A percentile compares a stretch with the other conserved stretches of the same genome.
phyloP scores from a whole-genome alignment of 192 early-diverging fungal species.

The Allomyces macrogynus region DNA sequence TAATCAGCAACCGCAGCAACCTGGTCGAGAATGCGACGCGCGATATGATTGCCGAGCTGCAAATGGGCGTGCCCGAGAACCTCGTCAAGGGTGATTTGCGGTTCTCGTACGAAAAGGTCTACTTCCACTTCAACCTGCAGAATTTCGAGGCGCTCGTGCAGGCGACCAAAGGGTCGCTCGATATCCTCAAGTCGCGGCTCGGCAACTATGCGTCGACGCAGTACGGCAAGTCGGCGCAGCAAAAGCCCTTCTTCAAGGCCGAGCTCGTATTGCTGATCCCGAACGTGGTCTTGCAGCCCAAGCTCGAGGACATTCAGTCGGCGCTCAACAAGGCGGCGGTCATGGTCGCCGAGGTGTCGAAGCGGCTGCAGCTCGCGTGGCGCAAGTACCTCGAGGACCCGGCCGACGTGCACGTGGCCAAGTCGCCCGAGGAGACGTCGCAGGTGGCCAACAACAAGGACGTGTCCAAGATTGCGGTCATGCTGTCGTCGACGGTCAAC shows the following conservation, averaged over 20 bases:
- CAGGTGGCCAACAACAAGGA: slow-evolving; percentile 86
- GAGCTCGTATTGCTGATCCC: slow-evolving; percentile 95
- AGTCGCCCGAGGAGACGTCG: slow-evolving; percentile 84
- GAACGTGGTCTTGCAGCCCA: slow-evolving; percentile 83
- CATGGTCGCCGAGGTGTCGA: slow-evolving; percentile 86
- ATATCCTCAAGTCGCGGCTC: slow-evolving; percentile 85
- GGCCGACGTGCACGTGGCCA: slow-evolving; percentile 75
- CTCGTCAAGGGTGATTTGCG: slow-evolving; percentile 73
- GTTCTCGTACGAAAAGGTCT: slow-evolving; percentile 93
- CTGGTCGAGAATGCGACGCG: slow-evolving; percentile 44
- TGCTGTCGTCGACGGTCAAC: slow-evolving; percentile 69
- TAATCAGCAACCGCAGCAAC: slow-evolving; percentile 53
- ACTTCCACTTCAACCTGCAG: slow-evolving; percentile 79
- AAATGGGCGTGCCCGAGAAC: slow-evolving; percentile 52
- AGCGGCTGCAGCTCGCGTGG: slow-evolving; percentile 60
- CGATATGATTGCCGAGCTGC: slow-evolving; percentile 67
- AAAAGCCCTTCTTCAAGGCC: slow-evolving; percentile 87
- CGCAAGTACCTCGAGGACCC: slow-evolving; percentile 64
- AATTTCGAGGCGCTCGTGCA: slow-evolving; percentile 84
- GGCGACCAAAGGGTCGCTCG: slow-evolving; percentile 79
- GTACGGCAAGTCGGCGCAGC: slow-evolving; percentile 85
- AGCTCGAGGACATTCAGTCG: slow-evolving; percentile 45
- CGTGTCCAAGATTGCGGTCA: slow-evolving; percentile 91
- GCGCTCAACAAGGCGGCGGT: slow-evolving; percentile 78
- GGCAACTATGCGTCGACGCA: slow-evolving; percentile 61